Evolutionary conservation across 2,329 filamentous ascomycete genomes (phyloP).

Genomic region (Daldinia eschscholtzii): DNA sequence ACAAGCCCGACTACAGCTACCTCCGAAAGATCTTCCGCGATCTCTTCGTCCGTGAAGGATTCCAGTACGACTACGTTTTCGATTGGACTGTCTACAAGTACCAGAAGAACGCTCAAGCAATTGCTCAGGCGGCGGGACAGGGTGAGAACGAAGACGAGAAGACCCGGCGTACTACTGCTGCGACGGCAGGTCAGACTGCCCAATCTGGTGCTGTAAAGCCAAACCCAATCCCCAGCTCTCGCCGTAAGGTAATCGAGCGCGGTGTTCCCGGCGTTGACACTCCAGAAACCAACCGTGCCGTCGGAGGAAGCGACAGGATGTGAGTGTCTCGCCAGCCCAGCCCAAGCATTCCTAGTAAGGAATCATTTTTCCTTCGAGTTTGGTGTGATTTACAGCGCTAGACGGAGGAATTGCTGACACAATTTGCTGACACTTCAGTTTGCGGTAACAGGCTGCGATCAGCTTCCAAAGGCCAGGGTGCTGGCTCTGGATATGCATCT

Average conservation of each 20-base stretch:
- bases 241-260: slow-evolving; percentile 86
- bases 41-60: slow-evolving; percentile 97
- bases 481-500: slow-evolving; percentile 58
- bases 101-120: slow-evolving; percentile 98
- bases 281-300: slow-evolving; percentile 79
- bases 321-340: slow-evolving; percentile 78
- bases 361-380: slow-evolving; percentile 86
- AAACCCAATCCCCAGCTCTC: slow-evolving; percentile 79
- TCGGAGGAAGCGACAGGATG: slow-evolving; percentile 91
- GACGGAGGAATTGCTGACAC: slow-evolving; percentile 80
- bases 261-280: slow-evolving; percentile 72
- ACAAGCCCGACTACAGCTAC: slow-evolving; percentile 99
- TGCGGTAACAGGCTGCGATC: slow-evolving; percentile 89
- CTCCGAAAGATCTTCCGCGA: slow-evolving; percentile 99
- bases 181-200: slow-evolving; percentile 71
- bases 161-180: slow-evolving; percentile 74
- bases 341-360: slow-evolving; percentile 85
- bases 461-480: slow-evolving; percentile 75
- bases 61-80: slow-evolving; percentile 99
- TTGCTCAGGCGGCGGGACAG: slow-evolving; percentile 82
- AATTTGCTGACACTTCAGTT: slow-evolving; percentile 83
- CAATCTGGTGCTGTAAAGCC: slow-evolving; percentile 75
- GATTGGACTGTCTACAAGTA: slow-evolving; percentile 99
- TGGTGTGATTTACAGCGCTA: slow-evolving; percentile 82
- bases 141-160: slow-evolving; percentile 83